Base-by-base conservation (phyloP, 257 asterid species). In the Salvia splendens region DNA sequence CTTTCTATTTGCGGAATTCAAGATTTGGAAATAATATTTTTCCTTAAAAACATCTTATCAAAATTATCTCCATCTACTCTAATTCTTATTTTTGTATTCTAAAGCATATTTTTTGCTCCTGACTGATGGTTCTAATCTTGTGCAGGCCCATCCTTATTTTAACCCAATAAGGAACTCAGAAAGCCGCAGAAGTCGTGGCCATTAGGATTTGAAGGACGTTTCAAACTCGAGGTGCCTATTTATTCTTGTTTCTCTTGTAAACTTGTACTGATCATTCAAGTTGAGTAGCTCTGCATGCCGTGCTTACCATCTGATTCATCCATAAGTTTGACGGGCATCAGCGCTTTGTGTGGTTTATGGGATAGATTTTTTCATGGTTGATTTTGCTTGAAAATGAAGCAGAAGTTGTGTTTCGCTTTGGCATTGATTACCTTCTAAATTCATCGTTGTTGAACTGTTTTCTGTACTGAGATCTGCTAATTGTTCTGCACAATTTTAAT, bases 61-160 rank as follows among this genome's bases (percentile, higher is more conserved):
- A 14, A 16, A 16, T 52, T 16, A 20, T 41, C 30, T 40, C 42
- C 15, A 11, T 49, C 10, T 35, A 15, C 47, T 52, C 8, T 17
- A 11, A 36, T 32, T 20, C 14, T 12, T 52, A 52, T n/a, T 10
- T 48, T n/a, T 9, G 50, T 33, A 24, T 4, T 65, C 36, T 0
- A 50, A 16, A 11, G 32, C 41, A 11, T 2, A 51, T 51, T 2
- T 56, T 1, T 56, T 12, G 12, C 3, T 56, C 5, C 43, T 12
- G 42, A 7, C 28, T 38, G 17, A 20, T 59, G 48, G 70, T 63
- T 36, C 24, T 65, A 63, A 59, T 70, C 43, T 68, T 67, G 20
- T 75, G 83, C 89, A 92, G 98, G 97, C 88, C 56, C 98, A 92
- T 79, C 97, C 97, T 8, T 89, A 92, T 75, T 92, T 92, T 75